Evolutionary conservation across 495 filamentous ascomycete species (phyloP), one percentile per base, ranked within the genome.

Genomic region (Daldinia grandis): DNA sequence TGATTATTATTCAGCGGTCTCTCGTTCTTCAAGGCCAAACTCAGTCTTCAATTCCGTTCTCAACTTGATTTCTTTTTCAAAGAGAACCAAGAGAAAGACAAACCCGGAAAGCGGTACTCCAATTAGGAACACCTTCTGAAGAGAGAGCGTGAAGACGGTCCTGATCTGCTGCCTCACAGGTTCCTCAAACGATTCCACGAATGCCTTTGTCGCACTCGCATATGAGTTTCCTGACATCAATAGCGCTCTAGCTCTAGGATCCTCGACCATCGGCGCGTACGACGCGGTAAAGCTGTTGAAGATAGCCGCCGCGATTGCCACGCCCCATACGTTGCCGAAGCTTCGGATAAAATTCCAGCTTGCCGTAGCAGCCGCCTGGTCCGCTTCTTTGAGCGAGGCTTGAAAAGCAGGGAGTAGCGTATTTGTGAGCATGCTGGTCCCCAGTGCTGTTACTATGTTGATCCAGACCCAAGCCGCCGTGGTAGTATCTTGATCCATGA

Each of bases 251-350:
- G 66, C 76, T 8, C 28, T 73, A 0, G 65, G 17, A 47, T 82
- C 75, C 1, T 31, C 70, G 30, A 82, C 72, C 33, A 49, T 28
- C 12, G 58, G 28, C 24, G 67, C 55, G 15, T 78, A 59, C 49
- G 64, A 21, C 14, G 58, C 64, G 14, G 78, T 74, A 10, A 71
- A 78, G 50, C 76, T 79, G 72, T 86, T 86, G 76, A 88, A 87
- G 10, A 87, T 78, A 3, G 81, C 79, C 0, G 80, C 74, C 5
- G 87, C 82, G 35, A 88, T 78, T 0, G 84, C 69, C 0, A 85
- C 79, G 1, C 84, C 85, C 85, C 84, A 87, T 27, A 87, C 78
- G 40, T 61, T 56, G 0, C 85, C 86, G 25, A 87, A 81, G 42
- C 66, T 77, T 6, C 86, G 80, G 4, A 86, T 31, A 38, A 87